phyloP scores from a whole-genome alignment of 108 stramenopile species.

The Aurantiochytrium sp. region DNA sequence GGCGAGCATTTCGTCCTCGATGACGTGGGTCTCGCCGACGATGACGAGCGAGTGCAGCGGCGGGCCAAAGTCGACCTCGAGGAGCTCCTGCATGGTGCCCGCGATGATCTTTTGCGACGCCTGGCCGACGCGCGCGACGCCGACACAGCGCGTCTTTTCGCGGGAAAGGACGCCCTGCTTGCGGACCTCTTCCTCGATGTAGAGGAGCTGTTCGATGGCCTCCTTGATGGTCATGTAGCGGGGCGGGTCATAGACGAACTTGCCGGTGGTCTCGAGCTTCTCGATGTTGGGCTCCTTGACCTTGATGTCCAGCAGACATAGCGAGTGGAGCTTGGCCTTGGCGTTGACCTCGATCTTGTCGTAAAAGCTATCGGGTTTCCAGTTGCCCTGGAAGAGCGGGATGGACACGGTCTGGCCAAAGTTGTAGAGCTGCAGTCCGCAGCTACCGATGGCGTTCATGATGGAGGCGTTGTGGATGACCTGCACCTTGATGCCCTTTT shows the following conservation, averaged over 20 bases:
- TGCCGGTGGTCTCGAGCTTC: conserved; percentile 79
- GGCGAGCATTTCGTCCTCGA: conserved; percentile 73
- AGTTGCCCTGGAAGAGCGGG: conserved; percentile 86
- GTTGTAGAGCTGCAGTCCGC: conserved; percentile 94
- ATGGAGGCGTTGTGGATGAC: conserved; percentile 96
- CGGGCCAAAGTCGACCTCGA: conserved; percentile 77
- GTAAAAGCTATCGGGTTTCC: conserved; percentile 91
- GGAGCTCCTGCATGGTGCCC: conserved; percentile 81
- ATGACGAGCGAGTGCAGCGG: conserved; percentile 92
- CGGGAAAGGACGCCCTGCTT: conserved; percentile 64
- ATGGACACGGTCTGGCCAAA: conserved; percentile 97
- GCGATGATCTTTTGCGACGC: conserved; percentile 79
- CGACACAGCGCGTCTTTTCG: conserved; percentile 73
- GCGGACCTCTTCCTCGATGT: conserved; percentile 67
- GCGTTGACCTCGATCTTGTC: conserved; percentile 90
- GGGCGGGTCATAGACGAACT: conserved; percentile 81
- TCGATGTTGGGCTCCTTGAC: conserved; percentile 98
- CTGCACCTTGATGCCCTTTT: conserved; percentile 72
- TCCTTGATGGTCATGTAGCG: conserved; percentile 92
- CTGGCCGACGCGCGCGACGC: conserved; percentile 88
- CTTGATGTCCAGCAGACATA: conserved; percentile 92
- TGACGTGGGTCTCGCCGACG: conserved; percentile 83
- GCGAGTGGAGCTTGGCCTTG: conserved; percentile 94
- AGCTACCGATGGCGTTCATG: conserved; percentile 94
- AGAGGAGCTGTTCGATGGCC: conserved; percentile 83